These are phyloP conservation scores for Piper longum DNA, from an alignment of 164 flowering plant genomes.

Conservation along the genomic window DNA sequence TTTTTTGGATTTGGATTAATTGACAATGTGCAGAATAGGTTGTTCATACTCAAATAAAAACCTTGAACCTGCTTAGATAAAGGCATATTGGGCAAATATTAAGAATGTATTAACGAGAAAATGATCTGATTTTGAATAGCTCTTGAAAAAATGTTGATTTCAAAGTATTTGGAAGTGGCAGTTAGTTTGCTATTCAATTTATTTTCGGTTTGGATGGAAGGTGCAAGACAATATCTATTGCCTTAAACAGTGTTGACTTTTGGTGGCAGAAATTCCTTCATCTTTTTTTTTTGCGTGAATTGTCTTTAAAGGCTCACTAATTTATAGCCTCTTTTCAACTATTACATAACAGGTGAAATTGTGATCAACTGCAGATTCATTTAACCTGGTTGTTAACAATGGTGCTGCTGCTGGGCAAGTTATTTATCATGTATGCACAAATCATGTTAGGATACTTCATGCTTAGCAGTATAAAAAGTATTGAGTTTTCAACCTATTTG, in stretches of 20 bases:
- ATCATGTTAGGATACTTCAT: background rate
- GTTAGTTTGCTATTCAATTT: too few species aligned
- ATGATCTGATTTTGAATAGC: too few species aligned
- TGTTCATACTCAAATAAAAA: too few species aligned
- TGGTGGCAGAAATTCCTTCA: background rate
- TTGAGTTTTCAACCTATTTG: background rate
- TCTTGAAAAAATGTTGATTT: too few species aligned
- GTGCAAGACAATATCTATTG: too few species aligned
- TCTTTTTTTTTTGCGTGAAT: background rate
- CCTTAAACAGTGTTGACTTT: background rate
- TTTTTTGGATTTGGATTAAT: too few species aligned
- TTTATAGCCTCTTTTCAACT: background rate
- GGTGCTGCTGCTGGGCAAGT: constrained; percentile 92
- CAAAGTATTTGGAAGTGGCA: too few species aligned
- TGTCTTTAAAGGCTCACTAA: background rate
- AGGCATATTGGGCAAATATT: too few species aligned
- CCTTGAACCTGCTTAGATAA: too few species aligned
- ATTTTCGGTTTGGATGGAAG: too few species aligned
- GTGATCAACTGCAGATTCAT: constrained; percentile 52
- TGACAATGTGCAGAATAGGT: too few species aligned
- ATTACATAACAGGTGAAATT: background rate
- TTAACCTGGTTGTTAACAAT: constrained; percentile 76
- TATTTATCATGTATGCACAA: constrained; percentile 60
- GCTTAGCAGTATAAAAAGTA: background rate
- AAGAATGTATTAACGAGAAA: too few species aligned